These are phyloP conservation scores for Tripterygium wilfordii DNA, from an alignment of 177 flowering plant genomes.

Conservation along the genomic window DNA sequence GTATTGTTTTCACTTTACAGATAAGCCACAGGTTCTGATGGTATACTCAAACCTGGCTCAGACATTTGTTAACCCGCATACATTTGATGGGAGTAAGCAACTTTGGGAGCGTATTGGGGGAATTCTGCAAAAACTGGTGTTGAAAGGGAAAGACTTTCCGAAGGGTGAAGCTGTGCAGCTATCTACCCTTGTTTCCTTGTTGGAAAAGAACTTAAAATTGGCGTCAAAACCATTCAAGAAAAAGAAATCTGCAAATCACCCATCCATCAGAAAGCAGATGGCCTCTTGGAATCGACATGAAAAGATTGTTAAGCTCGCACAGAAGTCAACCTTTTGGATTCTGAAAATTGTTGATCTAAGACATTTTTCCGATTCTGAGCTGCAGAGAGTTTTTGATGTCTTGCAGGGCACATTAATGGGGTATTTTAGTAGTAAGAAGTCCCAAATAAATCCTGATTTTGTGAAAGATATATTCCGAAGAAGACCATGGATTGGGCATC, in stretches of 20 bases:
- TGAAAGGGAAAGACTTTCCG: slow-evolving; percentile 79
- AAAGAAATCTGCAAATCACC: slow-evolving; percentile 42
- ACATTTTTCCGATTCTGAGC: slow-evolving; percentile 38
- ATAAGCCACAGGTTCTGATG: slow-evolving; percentile 57
- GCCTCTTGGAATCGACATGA: slow-evolving; percentile 51
- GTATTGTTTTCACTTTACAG: slow-evolving; percentile 32
- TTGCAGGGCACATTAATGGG: slow-evolving; percentile 35
- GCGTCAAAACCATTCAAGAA: slow-evolving; percentile 76
- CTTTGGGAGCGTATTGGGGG: slow-evolving; percentile 88
- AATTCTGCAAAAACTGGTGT: slow-evolving; percentile 75
- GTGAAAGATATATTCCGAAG: slow-evolving; percentile 69
- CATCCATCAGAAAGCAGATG: slow-evolving; percentile 52
- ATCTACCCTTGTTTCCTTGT: slow-evolving; percentile 51
- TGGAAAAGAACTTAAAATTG: slow-evolving; percentile 61
- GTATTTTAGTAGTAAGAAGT: slow-evolving; percentile 68
- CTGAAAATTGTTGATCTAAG: slow-evolving; percentile 63
- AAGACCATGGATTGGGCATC: slow-evolving; percentile 70
- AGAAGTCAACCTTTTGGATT: slow-evolving; percentile 74
- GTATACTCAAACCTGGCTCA: slow-evolving; percentile 71
- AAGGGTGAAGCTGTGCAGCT: slow-evolving; percentile 48
- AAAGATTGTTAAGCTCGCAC: slow-evolving; percentile 62
- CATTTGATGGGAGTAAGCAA: slow-evolving; percentile 68
- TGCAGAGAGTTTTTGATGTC: slow-evolving; percentile 36
- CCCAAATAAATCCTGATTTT: slow-evolving; percentile 65
- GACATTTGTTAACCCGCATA: slow-evolving; percentile 60